A percentile compares a stretch with the other conserved stretches of the same genome.
Conservation (phyloP, 1,284 basidiomycete species). For the Tetrapyrgos nigripes region DNA sequence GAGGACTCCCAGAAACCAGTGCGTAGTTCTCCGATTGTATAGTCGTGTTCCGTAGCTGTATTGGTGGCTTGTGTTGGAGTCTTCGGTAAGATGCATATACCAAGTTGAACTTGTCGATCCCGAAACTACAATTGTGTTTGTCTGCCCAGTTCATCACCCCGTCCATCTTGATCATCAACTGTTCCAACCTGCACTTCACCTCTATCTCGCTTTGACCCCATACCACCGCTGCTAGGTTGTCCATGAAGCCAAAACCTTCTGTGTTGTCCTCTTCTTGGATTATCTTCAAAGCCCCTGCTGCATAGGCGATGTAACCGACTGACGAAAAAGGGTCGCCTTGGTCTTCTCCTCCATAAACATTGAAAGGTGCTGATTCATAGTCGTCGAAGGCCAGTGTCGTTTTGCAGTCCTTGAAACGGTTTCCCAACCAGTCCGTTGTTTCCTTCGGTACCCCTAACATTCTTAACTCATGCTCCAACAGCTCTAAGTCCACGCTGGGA, state of each 20-base stretch:
- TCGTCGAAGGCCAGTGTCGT: conserved; percentile 36
- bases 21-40: too few relatives aligned
- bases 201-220: conserved; percentile 31
- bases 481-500: conserved; percentile 29
- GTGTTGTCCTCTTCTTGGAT: conserved; percentile 13
- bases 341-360: conserved; percentile 32
- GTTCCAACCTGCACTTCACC: too few relatives aligned
- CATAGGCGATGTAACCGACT: not conserved
- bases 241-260: conserved; percentile 30
- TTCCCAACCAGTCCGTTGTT: conserved; percentile 25
- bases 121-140: too few relatives aligned
- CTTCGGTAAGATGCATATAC: too few relatives aligned
- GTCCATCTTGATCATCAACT: too few relatives aligned
- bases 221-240: conserved; percentile 27
- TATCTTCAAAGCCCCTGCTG: not conserved
- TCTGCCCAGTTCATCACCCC: conserved; percentile 25
- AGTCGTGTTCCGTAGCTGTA: not conserved
- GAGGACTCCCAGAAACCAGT: too few relatives aligned
- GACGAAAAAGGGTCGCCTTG: conserved; percentile 35
- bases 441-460: conserved; percentile 30
- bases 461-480: conserved; percentile 37
- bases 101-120: conserved; percentile 16
- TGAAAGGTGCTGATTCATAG: conserved; percentile 26
- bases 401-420: conserved; percentile 20
- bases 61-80: conserved; percentile 27